Evolutionary conservation across 1,139 yeast species (phyloP).

Genomic region (Pichia sp.): DNA sequence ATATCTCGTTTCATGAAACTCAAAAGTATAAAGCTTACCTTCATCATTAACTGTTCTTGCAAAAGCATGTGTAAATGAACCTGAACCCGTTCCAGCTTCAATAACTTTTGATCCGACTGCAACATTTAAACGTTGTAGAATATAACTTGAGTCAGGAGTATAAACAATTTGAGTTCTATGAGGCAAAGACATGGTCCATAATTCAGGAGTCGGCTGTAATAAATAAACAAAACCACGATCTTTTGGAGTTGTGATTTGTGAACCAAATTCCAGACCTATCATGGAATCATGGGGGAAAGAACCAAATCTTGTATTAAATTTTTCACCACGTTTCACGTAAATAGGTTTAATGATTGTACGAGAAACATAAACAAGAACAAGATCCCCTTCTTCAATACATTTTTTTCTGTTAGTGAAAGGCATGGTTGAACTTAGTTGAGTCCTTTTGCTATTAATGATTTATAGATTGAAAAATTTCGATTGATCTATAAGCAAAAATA

Average conservation of each 20-base stretch:
- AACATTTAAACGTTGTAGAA: conserved; percentile 72
- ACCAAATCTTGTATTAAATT: conserved; percentile 82
- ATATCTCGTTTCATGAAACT: conserved; percentile 82
- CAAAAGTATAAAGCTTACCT: conserved; percentile 76
- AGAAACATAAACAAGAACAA: conserved; percentile 79
- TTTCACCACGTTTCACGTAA: conserved; percentile 49
- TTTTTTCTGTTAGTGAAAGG: conserved; percentile 40
- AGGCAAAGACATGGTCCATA: conserved; percentile 92
- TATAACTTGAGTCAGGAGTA: conserved; percentile 90
- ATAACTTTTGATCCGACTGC: conserved; percentile 72
- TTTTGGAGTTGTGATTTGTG: conserved; percentile 74
- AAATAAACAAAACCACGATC: conserved; percentile 86
- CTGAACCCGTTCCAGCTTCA: conserved; percentile 98
- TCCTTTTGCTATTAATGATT: not conserved
- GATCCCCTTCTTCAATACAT: conserved; percentile 70
- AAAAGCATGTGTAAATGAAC: conserved; percentile 89
- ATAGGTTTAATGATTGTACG: conserved; percentile 76
- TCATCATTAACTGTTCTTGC: conserved; percentile 63
- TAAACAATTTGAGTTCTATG: conserved; percentile 98
- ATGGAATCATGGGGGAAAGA: conserved; percentile 74
- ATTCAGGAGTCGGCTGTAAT: conserved; percentile 87
- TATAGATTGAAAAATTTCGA: not conserved
- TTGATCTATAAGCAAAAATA: not conserved
- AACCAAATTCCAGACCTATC: conserved; percentile 78
- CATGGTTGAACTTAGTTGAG: conserved; percentile 13